Evolutionary conservation across 257 asterid genomes (phyloP), one percentile per base, ranked within the genome.

Genomic region (Solanum tacnaense): DNA sequence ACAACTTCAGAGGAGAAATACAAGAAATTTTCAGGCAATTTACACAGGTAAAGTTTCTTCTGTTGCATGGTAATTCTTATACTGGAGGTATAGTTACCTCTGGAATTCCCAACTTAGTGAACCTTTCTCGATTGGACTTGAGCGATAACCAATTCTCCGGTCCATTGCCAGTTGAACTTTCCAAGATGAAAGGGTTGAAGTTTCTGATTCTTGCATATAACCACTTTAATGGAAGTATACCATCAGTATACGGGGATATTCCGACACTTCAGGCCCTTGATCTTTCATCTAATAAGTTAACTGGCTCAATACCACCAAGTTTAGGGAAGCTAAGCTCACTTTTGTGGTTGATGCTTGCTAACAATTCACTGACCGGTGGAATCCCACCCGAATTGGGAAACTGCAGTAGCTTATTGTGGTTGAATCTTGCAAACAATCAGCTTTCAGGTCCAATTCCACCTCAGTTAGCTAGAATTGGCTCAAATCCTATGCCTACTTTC

Each of bases 331-430:
- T 95, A 32, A 92, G n/a, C 60, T 96, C 99, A 4, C 93, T 96
- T n/a, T 35, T 96, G 70, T 96, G 98, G 99, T 72, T 96, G 86
- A 95, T 94, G 96, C 96, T 96, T n/a, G 97, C 98, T 23, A 93
- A 94, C 88, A 96, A 96, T 68, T 92, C 93, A 2, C 87, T 96
- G 16, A 87, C 93, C 0, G 96, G 96, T 6, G 82, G 71, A 76
- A 95, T 96, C 72, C 99, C 99, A 38, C 90, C 88, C 1, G 96
- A 94, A 79, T n/a, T 96, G 25, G 99, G 99, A 4, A 93, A 92
- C 36, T 95, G 99, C 92, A 94, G 95, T 88, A 95, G 98, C 93
- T 89, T 96, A 74, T 68, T 96, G 20, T 96, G 99, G 99, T 58
- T 96, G 79, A 95, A 96, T 87, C 94, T 96, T 16, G 98, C 96